Conservation (phyloP, 192 early-diverging fungal genomes). For the Coemansia sp. region DNA sequence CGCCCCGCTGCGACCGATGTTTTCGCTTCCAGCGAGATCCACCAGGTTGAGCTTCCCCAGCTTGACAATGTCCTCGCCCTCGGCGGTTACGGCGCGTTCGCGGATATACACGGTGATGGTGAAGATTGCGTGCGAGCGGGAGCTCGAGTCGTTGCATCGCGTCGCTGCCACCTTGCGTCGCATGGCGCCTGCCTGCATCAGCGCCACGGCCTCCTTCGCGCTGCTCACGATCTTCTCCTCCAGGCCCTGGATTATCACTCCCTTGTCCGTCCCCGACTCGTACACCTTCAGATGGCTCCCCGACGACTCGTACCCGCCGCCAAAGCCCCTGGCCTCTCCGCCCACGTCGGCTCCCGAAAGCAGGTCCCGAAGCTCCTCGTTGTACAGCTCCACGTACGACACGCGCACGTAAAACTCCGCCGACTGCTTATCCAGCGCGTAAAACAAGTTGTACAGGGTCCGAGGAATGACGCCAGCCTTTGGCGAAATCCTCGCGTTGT, state of each 20-base stretch:
- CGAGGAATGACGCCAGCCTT: constrained; percentile 91
- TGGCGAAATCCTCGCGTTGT: constrained; percentile 10
- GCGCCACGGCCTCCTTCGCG: constrained; percentile 68
- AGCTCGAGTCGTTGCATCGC: constrained; percentile 86
- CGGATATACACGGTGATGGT: constrained; percentile 85
- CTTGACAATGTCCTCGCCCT: constrained; percentile 86
- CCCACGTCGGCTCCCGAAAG: constrained; percentile 58
- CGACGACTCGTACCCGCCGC: constrained; percentile 6
- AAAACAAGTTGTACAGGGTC: constrained; percentile 76
- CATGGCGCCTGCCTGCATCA: constrained; percentile 67
- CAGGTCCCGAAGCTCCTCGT: constrained; percentile 92
- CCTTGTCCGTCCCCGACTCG: constrained; percentile 65
- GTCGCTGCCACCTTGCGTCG: constrained; percentile 81
- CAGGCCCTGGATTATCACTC: constrained; percentile 76
- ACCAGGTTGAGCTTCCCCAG: constrained; percentile 95
- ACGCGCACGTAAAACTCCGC: constrained; percentile 80
- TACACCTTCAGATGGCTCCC: constrained; percentile 59
- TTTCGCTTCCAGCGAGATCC: constrained; percentile 93
- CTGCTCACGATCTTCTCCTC: constrained; percentile 75
- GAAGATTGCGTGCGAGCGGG: constrained; percentile 92
- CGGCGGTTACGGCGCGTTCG: constrained; percentile 60
- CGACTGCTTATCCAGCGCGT: constrained; percentile 61
- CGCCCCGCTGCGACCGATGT: constrained; percentile 86
- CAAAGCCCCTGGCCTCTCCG: neutral
- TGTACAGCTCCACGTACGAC: constrained; percentile 92